Evolutionary conservation across 345 rosid genomes (phyloP).

Genomic region (Rubroshorea leprosula): DNA sequence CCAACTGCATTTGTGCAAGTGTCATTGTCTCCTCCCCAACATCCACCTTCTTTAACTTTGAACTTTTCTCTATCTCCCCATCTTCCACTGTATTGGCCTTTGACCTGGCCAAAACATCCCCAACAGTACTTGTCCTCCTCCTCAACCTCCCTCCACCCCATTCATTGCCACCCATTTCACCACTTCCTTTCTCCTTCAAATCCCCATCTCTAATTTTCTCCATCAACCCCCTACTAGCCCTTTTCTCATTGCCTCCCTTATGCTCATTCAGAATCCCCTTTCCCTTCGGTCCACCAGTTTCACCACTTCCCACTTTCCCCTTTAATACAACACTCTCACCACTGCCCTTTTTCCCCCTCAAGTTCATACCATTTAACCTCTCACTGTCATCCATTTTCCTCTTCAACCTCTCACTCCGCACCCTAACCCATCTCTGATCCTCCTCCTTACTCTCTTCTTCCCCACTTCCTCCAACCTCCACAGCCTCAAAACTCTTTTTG

Average conservation of each 20-base stretch:
- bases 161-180: conserved; percentile 13
- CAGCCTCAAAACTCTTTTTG: conserved; percentile 61
- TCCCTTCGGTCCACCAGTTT: conserved; percentile 11
- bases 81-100: conserved; percentile 18
- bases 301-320: neutral
- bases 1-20: conserved; percentile 61
- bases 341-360: conserved; percentile 14
- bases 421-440: conserved; percentile 12
- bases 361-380: conserved; percentile 3
- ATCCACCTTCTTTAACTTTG: conserved; percentile 22
- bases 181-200: conserved; percentile 22
- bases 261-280: too few relatives aligned
- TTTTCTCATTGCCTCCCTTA: conserved; percentile 12
- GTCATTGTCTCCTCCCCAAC: conserved; percentile 62
- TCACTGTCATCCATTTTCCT: conserved; percentile 12
- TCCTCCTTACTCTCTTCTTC: conserved; percentile 21
- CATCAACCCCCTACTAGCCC: conserved; percentile 11
- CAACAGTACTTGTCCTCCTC: conserved; percentile 31
- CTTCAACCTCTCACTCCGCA: conserved; percentile 26
- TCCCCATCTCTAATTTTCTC: conserved; percentile 19
- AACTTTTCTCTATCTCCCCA: conserved; percentile 8
- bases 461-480: conserved; percentile 39
- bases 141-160: conserved; percentile 39
- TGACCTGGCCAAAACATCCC: conserved; percentile 33
- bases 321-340: neutral